Evolutionary conservation across 495 filamentous ascomycete genomes (phyloP), one percentile per base, ranked within the genome.

Genomic region (Mycothermus thermophilus): DNA sequence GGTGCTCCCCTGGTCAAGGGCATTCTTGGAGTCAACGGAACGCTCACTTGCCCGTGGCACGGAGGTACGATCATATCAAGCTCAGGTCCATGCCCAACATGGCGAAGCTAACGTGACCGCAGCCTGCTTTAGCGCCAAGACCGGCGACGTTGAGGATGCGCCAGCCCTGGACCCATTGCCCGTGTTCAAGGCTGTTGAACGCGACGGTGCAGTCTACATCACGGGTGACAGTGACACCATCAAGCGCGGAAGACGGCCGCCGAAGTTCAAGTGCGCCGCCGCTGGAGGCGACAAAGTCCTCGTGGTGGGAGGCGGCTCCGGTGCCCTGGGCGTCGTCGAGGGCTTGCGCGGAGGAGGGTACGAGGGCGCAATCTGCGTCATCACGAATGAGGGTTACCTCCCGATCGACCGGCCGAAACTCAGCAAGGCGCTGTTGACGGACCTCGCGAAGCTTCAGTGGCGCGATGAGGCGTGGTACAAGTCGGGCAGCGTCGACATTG

Each of bases 391-490:
- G 53, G 77, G 79, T 2, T 78, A 87, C 52, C 64, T 76, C 14
- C 83, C 84, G 28, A 85, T 94, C 52, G 90, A 97, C 64, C 75
- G 90, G 10, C 83, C 90, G 4, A 96, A 96, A 67, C 74, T 97
- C 32, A 93, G 84, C 37, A 97, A 97, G 58, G 86, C 90, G 1
- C 63, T 96, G 9, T 75, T 96, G 41, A 66, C 82, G n/a, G 88
- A 97, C 48, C 54, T 68, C 1, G 59, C 69, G 12, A 93, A 93
- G 60, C 58, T 93, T 26, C 73, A 78, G 34, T 79, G 74, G 69
- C 67, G 86, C 19, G 69, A 79, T 7, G 54, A 61, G 20, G 76
- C 76, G 15, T 94, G 82, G 77, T 95, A 79, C 58, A 71, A 80
- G 40, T 66, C 69, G 3, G 79, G 79, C 6, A 74, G 67, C 10